Evolutionary conservation across 2,329 filamentous ascomycete genomes (phyloP), one percentile per base, ranked within the genome.

Genomic region (Xylaria sp.): DNA sequence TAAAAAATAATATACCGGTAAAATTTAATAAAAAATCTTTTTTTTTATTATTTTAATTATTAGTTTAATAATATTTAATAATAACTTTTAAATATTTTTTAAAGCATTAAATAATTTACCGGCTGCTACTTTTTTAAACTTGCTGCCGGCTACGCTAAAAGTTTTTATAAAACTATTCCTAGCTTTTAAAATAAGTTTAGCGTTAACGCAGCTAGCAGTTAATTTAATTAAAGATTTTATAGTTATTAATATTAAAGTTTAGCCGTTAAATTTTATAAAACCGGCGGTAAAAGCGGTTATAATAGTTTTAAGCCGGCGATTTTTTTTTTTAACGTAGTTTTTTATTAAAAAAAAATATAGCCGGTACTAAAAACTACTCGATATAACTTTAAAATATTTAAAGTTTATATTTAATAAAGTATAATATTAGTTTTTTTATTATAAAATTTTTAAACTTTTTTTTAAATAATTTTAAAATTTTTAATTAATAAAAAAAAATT

Each of bases 401-500:
- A 48, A 20, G n/a, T 48, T 9, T 34, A 20, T 34, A 34, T 9
- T 34, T 34, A 34, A 5, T 15, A 12, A 32, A 54, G 3, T 2
- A 34, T 54, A 54, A 54, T 12, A n/a, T 0, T 34, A 34, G 5
- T 6, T 37, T n/a, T 48, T 48, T 48, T 9, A 6, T 54, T 54
- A 2, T 20, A 54, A 10, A 37, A 23, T 28, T 54, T 54, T 34
- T 20, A 3, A 54, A 6, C 7, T 28, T 34, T 3, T 28, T 34
- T 34, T 54, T 54, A 32, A 34, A 2, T 34, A 34, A 37, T 10
- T 10, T 54, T 54, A 54, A 54, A 34, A n/a, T 54, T 54, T 1
- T 13, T 34, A 10, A 54, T 20, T 54, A 54, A 12, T 32, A 59
- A 20, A n/a, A 59, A 44, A 44, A 59, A 3, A 28, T 54, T 54